Conservation (phyloP, 331 rosid species). For the Dryas integrifolia region DNA sequence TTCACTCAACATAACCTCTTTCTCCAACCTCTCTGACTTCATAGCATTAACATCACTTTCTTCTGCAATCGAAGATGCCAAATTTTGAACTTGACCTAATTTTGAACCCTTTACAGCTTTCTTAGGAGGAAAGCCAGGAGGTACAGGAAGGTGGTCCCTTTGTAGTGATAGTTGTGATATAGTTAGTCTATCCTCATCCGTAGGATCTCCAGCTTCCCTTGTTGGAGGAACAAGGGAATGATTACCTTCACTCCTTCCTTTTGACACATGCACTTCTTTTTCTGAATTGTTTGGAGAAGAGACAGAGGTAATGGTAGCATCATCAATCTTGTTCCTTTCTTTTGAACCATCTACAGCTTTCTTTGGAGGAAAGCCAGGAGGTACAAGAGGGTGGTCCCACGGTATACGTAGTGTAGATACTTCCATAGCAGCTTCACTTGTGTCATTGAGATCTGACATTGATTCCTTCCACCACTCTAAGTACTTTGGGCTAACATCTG, state of each 20-base stretch:
- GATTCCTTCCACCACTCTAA: conserved; percentile 47
- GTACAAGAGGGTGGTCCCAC: background rate
- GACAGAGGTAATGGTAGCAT: too few species aligned
- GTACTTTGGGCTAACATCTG: conserved; percentile 43
- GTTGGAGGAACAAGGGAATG: too few species aligned
- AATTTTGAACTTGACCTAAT: conserved; percentile 3
- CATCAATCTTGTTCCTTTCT: too few species aligned
- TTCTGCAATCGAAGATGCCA: background rate
- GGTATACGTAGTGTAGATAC: background rate
- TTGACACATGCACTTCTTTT: too few species aligned
- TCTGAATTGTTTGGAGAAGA: too few species aligned
- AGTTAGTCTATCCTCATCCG: conserved; percentile 3
- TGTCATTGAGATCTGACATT: background rate
- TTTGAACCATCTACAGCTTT: too few species aligned
- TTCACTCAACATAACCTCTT: too few species aligned
- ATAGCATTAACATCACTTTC: too few species aligned
- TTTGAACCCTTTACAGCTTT: background rate
- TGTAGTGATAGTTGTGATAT: background rate
- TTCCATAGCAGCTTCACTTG: background rate
- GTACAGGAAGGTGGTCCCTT: background rate
- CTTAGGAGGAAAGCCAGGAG: background rate
- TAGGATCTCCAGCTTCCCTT: background rate
- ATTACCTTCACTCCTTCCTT: too few species aligned
- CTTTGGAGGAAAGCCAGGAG: background rate
- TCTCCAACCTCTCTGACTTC: background rate